A percentile compares a stretch with the other conserved stretches of the same genome.
Conservation (phyloP, 2,329 filamentous ascomycete species). For the Myriosclerotinia curreyana region DNA sequence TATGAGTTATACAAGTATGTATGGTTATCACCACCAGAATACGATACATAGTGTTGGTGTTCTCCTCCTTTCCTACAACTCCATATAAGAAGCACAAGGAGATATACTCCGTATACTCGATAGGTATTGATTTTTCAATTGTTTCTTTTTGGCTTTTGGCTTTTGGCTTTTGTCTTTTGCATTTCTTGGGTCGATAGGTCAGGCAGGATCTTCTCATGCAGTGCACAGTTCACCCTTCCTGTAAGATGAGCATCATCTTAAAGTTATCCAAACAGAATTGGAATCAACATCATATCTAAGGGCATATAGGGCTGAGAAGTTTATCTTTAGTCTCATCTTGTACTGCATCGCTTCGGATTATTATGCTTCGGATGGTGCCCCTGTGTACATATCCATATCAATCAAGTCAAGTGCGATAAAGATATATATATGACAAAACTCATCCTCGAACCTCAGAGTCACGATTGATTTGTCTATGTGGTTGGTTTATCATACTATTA, state of each 20-base stretch:
- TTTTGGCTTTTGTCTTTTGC: neutral
- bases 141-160: neutral
- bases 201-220: conserved; percentile 5
- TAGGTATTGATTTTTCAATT: too few relatives aligned
- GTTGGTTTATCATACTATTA: neutral
- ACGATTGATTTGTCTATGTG: neutral
- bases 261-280: conserved; percentile 6
- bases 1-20: too few relatives aligned
- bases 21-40: too few relatives aligned
- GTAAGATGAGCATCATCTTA: conserved; percentile 13
- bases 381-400: neutral
- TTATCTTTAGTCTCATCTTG: conserved; percentile 3
- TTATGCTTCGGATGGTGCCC: neutral
- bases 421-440: neutral
- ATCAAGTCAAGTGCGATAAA: conserved; percentile 12
- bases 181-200: neutral
- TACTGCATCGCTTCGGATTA: neutral
- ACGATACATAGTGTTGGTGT: too few relatives aligned
- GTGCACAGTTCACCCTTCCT: conserved; percentile 18
- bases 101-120: too few relatives aligned
- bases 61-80: neutral
- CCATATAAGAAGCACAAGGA: too few relatives aligned
- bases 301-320: conserved; percentile 19
- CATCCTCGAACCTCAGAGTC: neutral
- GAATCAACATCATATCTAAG: neutral